Percentiles rank a stretch among this genome's conserved stretches.
Evolutionary conservation across 1,139 yeast species (phyloP).

Genomic region (Suhomyces guaymorum): DNA sequence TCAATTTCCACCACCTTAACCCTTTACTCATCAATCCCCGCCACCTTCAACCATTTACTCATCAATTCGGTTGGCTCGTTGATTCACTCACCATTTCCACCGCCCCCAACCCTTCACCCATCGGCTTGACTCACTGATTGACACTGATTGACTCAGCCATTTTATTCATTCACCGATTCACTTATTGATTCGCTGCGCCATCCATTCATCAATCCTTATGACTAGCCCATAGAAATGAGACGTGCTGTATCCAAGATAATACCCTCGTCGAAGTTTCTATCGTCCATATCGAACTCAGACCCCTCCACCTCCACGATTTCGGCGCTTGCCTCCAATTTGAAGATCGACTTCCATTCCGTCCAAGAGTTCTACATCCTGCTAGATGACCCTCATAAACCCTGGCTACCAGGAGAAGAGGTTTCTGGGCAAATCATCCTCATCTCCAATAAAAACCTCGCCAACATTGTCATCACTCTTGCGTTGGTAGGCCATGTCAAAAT

Average conservation of each 20-base stretch:
- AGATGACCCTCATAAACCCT: conserved; percentile 71
- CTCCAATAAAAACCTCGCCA: conserved; percentile 55
- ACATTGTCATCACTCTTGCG: conserved; percentile 54
- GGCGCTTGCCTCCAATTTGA: conserved; percentile 23
- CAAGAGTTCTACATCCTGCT: conserved; percentile 69
- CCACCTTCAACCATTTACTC: too few species aligned
- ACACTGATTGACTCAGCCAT: too few species aligned
- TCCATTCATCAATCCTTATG: neutral
- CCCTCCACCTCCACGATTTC: conserved; percentile 3
- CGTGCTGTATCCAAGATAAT: conserved; percentile 47
- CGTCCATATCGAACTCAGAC: conserved; percentile 3
- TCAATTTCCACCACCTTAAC: too few species aligned
- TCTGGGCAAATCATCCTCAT: conserved; percentile 61
- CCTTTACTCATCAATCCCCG: too few species aligned
- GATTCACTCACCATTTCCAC: too few species aligned
- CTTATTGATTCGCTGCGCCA: too few species aligned
- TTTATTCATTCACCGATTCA: too few species aligned
- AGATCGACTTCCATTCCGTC: conserved; percentile 47
- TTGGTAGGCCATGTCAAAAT: conserved; percentile 59
- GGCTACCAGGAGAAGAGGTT: conserved; percentile 69
- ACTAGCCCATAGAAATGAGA: conserved; percentile 29
- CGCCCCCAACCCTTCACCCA: too few species aligned
- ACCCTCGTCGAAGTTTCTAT: conserved; percentile 23
- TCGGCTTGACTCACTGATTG: too few species aligned
- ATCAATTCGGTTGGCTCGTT: too few species aligned